phyloP scores from a whole-genome alignment of 371 early-diverging fungal genomes.

The Actinomucor elegans region DNA sequence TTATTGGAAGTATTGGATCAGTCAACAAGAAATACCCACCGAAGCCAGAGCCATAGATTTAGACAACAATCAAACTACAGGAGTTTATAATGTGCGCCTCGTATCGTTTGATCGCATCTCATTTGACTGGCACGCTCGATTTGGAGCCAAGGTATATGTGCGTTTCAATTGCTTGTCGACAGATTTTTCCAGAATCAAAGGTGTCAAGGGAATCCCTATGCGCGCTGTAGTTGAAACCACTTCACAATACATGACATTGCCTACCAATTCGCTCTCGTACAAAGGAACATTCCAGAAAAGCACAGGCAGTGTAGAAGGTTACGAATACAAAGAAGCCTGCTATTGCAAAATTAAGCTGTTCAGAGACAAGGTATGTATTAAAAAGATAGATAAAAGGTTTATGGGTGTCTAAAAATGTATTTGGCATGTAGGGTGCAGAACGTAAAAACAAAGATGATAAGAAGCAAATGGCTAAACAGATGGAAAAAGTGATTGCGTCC shows the following conservation, averaged over 20 bases:
- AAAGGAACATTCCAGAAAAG: conserved; percentile 9
- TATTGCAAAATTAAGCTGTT: conserved; percentile 75
- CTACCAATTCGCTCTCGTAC: neutral
- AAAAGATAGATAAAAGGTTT: too few species aligned
- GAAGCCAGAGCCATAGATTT: conserved; percentile 68
- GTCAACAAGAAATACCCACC: conserved; percentile 65
- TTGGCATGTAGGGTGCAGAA: conserved; percentile 51
- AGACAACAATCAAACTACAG: conserved; percentile 35
- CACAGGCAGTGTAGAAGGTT: neutral
- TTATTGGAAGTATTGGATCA: conserved; percentile 82
- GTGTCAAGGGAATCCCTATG: conserved; percentile 83
- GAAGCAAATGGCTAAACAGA: conserved; percentile 56
- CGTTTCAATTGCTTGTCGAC: conserved; percentile 81
- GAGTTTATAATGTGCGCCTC: conserved; percentile 53
- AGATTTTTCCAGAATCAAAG: conserved; percentile 82
- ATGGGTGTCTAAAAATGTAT: neutral
- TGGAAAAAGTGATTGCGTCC: conserved; percentile 39
- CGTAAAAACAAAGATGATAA: conserved; percentile 65
- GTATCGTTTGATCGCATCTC: conserved; percentile 73
- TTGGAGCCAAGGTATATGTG: conserved; percentile 70
- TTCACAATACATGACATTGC: conserved; percentile 2
- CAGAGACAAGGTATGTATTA: conserved; percentile 74
- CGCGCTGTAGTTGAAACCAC: conserved; percentile 40
- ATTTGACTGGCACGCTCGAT: conserved; percentile 72
- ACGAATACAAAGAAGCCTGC: conserved; percentile 48